Conservation (phyloP, 441 rosid species). For the Rhodomyrtus psidioides region DNA sequence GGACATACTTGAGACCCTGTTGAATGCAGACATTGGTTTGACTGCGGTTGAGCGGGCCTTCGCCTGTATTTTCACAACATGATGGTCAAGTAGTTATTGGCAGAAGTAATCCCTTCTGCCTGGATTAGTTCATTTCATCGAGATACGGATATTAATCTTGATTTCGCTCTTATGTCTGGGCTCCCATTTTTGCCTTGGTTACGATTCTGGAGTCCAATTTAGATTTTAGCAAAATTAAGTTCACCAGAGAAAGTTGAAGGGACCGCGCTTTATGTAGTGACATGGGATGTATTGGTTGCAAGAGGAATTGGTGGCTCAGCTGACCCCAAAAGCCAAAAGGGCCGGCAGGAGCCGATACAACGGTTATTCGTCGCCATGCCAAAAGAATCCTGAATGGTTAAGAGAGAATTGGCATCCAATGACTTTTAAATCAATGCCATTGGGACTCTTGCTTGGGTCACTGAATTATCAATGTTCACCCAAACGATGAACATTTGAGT, state of each 20-base stretch:
- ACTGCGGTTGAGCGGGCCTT: neutral
- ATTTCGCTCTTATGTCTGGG: neutral
- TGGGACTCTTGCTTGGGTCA: neutral
- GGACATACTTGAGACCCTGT: neutral
- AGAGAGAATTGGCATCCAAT: neutral
- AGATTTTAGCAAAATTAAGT: neutral
- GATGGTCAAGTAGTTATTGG: neutral
- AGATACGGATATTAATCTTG: neutral
- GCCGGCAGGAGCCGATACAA: too few species aligned
- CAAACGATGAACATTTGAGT: neutral
- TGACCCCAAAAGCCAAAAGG: too few species aligned
- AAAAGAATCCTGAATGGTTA: too few species aligned
- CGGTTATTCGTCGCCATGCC: too few species aligned
- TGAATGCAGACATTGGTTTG: neutral
- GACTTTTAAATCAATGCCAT: neutral
- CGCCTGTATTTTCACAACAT: neutral
- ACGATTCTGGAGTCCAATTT: neutral
- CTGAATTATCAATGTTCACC: neutral
- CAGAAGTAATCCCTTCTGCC: neutral
- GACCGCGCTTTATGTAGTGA: too few species aligned
- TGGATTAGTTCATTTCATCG: neutral
- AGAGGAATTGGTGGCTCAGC: too few species aligned
- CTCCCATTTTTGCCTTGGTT: neutral
- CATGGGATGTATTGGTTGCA: too few species aligned
- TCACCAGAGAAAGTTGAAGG: too few species aligned